Evolutionary conservation across 2,329 filamentous ascomycete species (phyloP), one percentile per base, ranked within the genome.

Genomic region (Claviceps fusiformis): DNA sequence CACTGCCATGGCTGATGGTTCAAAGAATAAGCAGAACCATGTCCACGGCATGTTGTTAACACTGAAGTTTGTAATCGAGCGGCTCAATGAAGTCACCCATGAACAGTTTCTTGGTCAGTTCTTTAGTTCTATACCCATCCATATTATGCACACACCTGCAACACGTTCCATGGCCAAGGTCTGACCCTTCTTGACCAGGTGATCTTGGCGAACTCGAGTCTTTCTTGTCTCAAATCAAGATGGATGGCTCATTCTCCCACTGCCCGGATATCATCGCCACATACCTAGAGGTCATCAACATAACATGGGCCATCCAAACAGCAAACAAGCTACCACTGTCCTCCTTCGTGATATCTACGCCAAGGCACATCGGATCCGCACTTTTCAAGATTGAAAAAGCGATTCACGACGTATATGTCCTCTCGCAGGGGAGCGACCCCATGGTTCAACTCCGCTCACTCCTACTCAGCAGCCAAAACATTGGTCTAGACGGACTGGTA

Each of bases 21-120:
- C 67, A 1, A 59, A 58, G 0, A 62, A 64, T 8, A 68, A 69
- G 2, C 70, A 75, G 47, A 86, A 86, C 58, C 68, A 71, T 35
- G 63, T 81, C 0, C 83, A 87, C 59, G 83, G 83, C 1, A 69
- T 75, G 3, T 70, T 86, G 1, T 62, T 85, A 52, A 74, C 79
- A 0, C 64, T 80, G 9, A 80, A 77, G 55, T 81, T 78, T 59
- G 68, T 83, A 2, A 63, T 85, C 35, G 78, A 82, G 58, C 74
- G 79, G 41, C 71, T 80, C 15, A 59, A 65, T 3, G 73, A 78
- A 49, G 71, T 80, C 10, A 70, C 74, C 58, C 66, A 67, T 0
- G 71, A 73, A 29, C 66, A 69, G 24, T 64, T 76, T 7, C 65
- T 65, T 29, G 69, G 75, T 77, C 68, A 67, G 73, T 33, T 62